Evolutionary conservation across 1,284 basidiomycete genomes (phyloP).

Genomic region (Rhodotorula glutinis): DNA sequence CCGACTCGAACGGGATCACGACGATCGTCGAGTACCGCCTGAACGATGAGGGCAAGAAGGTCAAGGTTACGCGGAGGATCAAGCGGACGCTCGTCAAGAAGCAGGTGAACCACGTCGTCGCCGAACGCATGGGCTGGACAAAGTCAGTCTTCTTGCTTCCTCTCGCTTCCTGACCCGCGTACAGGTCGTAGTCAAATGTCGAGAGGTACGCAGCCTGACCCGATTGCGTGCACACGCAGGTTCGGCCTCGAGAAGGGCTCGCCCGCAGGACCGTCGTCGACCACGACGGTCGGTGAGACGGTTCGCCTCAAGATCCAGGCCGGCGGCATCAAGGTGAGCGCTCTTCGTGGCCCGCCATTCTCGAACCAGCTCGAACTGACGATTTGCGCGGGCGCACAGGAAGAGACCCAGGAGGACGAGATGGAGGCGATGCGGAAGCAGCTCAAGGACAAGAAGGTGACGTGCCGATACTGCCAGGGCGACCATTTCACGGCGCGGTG

Average conservation of each 20-base stretch:
- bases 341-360: background rate
- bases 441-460: slow-evolving; percentile 73
- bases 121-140: slow-evolving; percentile 86
- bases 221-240: slow-evolving; percentile 17
- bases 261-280: slow-evolving; percentile 80
- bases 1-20: slow-evolving; percentile 76
- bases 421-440: slow-evolving; percentile 68
- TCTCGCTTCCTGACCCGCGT: too few relatives aligned
- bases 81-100: slow-evolving; percentile 85
- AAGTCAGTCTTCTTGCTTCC: slow-evolving; percentile 54
- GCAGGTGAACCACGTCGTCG: slow-evolving; percentile 89
- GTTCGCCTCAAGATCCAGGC: slow-evolving; percentile 78
- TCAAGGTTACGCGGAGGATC: slow-evolving; percentile 88
- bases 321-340: slow-evolving; percentile 67
- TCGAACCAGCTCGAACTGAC: background rate
- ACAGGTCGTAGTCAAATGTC: too few relatives aligned
- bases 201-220: too few relatives aligned
- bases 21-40: slow-evolving; percentile 77
- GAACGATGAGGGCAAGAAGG: slow-evolving; percentile 90
- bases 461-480: slow-evolving; percentile 92
- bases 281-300: slow-evolving; percentile 93
- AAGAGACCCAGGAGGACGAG: slow-evolving; percentile 53
- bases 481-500: slow-evolving; percentile 98
- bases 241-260: slow-evolving; percentile 91
- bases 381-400: background rate